Evolutionary conservation across 1,284 basidiomycete genomes (phyloP), one percentile per base, ranked within the genome.

Genomic region (Cutaneotrichosporon dermatis): DNA sequence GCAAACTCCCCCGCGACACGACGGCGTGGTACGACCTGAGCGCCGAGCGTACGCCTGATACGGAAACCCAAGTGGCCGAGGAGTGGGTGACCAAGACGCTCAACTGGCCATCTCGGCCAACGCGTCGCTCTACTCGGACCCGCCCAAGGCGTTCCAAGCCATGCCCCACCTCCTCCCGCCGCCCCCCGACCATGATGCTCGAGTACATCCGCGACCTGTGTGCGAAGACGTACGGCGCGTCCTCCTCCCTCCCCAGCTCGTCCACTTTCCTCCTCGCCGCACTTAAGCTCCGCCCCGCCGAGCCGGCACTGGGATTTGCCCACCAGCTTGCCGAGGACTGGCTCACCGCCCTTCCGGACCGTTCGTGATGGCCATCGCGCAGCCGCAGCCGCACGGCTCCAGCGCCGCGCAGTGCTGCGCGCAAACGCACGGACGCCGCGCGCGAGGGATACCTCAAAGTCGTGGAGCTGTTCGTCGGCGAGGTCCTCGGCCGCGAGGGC

Each of bases 401-500:
- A 52, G 60, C 6, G 16, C 42, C 1, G 34, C 49, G 12, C 15
- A 58, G 57, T 51, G 59, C 66, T 1, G 51, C 58, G 34, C 54
- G 59, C 8, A 66, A 63, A 61, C 70, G 69, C 41, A 55, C 46
- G 41, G 74, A 76, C 52, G 53, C 59, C n/a, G 69, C 68, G 3
- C 61, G 72, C 50, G 74, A 76, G 57, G 73, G 71, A 9, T 75
- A 76, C 63, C 46, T 73, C n/a, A 73, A 72, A 53, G 72, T 76
- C 13, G 61, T 74, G 4, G 74, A 76, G 65, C 61, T 76, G 48
- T 76, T 75, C 54, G 71, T 74, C 12, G 73, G 74, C 46, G 75
- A 76, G 63, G 68, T 76, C 0, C 59, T 76, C 46, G 65, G 60
- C 9, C 64, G 70, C 46, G 74, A 75, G 61, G 73, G 71, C 15